Percentiles rank a stretch among this genome's conserved stretches.
phyloP scores from a whole-genome alignment of 2,329 filamentous ascomycete species.

The Huntiella decipiens region DNA sequence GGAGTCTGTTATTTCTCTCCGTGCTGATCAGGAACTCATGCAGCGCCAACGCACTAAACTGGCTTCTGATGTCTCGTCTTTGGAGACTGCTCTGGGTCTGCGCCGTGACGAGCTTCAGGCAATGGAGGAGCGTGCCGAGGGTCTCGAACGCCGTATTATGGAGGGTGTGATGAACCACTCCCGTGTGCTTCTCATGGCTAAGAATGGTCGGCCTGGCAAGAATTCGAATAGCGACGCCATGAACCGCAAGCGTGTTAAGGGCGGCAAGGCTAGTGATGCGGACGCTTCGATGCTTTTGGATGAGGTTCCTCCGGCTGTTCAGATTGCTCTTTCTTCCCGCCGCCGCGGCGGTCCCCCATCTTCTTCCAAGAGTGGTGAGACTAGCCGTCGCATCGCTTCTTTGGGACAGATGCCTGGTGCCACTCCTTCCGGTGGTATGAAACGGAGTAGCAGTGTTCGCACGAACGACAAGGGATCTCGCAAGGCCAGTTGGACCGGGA shows the following conservation, averaged over 20 bases:
- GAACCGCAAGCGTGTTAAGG: slow-evolving; percentile 37
- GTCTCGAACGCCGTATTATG: slow-evolving; percentile 75
- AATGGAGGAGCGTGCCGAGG: slow-evolving; percentile 80
- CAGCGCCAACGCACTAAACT: slow-evolving; percentile 60
- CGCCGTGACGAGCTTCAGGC: slow-evolving; percentile 77
- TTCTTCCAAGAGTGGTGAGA: not conserved
- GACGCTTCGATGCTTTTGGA: slow-evolving; percentile 3
- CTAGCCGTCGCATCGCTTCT: slow-evolving; percentile 58
- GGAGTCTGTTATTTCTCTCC: slow-evolving; percentile 37
- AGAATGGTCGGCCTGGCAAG: slow-evolving; percentile 32
- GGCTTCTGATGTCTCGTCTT: slow-evolving; percentile 67
- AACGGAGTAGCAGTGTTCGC: slow-evolving; percentile 62
- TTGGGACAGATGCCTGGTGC: slow-evolving; percentile 80
- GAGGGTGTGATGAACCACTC: slow-evolving; percentile 96
- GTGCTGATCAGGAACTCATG: slow-evolving; percentile 55
- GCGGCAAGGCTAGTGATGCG: slow-evolving; percentile 14
- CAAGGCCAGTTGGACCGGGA: slow-evolving; percentile 52
- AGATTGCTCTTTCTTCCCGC: slow-evolving; percentile 35
- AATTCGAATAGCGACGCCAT: slow-evolving; percentile 30
- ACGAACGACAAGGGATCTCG: slow-evolving; percentile 24
- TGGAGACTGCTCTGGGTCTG: slow-evolving; percentile 77
- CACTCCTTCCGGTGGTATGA: slow-evolving; percentile 42
- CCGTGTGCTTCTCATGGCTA: slow-evolving; percentile 65
- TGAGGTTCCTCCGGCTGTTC: slow-evolving; percentile 21
- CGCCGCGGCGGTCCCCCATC: slow-evolving; percentile 25